phyloP scores from a whole-genome alignment of 805 yeast species.

The Candida ipomoeae region DNA sequence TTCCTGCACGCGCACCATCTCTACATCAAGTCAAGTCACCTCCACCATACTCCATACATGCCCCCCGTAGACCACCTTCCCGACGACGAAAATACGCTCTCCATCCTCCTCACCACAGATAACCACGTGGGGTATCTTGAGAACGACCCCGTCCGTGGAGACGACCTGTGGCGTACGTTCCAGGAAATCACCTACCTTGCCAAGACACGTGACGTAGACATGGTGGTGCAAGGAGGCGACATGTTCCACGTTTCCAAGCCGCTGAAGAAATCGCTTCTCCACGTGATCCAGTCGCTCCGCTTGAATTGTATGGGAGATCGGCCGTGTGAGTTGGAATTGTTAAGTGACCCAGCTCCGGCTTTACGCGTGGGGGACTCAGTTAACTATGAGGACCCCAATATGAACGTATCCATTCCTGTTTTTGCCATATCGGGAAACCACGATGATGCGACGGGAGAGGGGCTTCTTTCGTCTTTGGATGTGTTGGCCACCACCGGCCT shows the following conservation, averaged over 20 bases:
- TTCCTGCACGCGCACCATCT: background rate
- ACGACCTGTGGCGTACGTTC: slow-evolving; percentile 85
- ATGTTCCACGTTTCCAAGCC: slow-evolving; percentile 90
- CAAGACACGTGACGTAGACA: slow-evolving; percentile 65
- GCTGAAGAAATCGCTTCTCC: slow-evolving; percentile 76
- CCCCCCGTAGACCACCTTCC: slow-evolving; percentile 40
- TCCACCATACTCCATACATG: slow-evolving; percentile 18
- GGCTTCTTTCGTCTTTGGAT: slow-evolving; percentile 80
- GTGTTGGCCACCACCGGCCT: slow-evolving; percentile 75
- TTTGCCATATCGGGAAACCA: slow-evolving; percentile 95
- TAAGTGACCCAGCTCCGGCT: slow-evolving; percentile 70
- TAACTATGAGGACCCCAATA: slow-evolving; percentile 86
- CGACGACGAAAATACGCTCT: slow-evolving; percentile 61
- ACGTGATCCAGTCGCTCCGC: slow-evolving; percentile 71
- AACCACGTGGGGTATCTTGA: slow-evolving; percentile 95
- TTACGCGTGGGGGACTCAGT: slow-evolving; percentile 64
- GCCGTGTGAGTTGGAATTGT: slow-evolving; percentile 78
- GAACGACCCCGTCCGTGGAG: slow-evolving; percentile 82
- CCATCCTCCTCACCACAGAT: slow-evolving; percentile 84
- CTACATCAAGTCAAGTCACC: background rate
- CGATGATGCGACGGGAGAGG: slow-evolving; percentile 92
- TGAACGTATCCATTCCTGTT: slow-evolving; percentile 84
- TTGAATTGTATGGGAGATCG: slow-evolving; percentile 75
- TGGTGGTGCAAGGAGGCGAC: slow-evolving; percentile 91
- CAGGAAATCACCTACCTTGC: slow-evolving; percentile 79